Conservation (phyloP, 2,329 filamentous ascomycete species). For the Pestalotiopsis sp. region DNA sequence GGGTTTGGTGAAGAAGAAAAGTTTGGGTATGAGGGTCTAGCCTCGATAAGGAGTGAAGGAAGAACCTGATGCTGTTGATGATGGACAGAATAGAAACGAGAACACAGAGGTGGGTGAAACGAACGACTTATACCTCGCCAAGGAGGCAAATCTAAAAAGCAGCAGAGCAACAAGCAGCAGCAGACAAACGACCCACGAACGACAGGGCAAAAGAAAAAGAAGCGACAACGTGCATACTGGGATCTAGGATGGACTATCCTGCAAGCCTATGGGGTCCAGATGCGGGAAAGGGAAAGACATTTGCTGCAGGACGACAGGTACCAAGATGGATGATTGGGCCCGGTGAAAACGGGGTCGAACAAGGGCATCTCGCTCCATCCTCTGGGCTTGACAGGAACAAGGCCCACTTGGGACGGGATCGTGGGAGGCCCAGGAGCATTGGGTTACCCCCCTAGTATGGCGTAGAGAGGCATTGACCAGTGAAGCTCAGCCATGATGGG, state of each 20-base stretch:
- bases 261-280: constrained; percentile 25
- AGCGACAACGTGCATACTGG: constrained; percentile 18
- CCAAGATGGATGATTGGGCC: constrained; percentile 36
- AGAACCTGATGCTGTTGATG: constrained; percentile 32
- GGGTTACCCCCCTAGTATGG: constrained; percentile 13
- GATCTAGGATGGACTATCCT: constrained; percentile 18
- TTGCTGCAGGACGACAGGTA: constrained; percentile 36
- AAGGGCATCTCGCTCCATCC: constrained; percentile 21
- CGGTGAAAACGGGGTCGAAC: constrained; percentile 32
- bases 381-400: not conserved
- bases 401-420: constrained; percentile 18
- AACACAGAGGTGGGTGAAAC: constrained; percentile 29
- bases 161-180: constrained; percentile 17
- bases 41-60: constrained; percentile 39
- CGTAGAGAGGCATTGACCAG: constrained; percentile 26
- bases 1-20: constrained; percentile 27
- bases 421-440: constrained; percentile 17
- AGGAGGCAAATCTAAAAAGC: constrained; percentile 19
- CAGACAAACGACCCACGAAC: constrained; percentile 6
- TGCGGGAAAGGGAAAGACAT: constrained; percentile 19
- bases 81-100: constrained; percentile 36
- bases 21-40: constrained; percentile 32
- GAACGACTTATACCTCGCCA: constrained; percentile 29
- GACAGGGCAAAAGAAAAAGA: constrained; percentile 14
- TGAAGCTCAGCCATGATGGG: constrained; percentile 36